phyloP scores from a whole-genome alignment of 257 asterid species.

The Galeopsis tetrahit region DNA sequence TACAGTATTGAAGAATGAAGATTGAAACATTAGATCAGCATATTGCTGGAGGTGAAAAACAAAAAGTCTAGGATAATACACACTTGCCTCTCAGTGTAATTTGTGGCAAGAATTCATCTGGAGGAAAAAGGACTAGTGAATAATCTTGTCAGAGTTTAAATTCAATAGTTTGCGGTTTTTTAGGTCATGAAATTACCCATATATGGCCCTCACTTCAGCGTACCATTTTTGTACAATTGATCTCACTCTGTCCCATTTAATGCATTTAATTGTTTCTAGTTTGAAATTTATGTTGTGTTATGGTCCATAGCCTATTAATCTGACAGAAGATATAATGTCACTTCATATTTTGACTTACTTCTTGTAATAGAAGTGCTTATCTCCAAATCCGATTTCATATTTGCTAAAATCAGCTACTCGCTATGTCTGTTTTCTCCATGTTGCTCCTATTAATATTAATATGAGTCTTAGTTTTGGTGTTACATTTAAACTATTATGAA shows the following conservation, averaged over 20 bases:
- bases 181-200: slow-evolving; percentile 37
- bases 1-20: slow-evolving; percentile 26
- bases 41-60: slow-evolving; percentile 23
- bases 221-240: slow-evolving; percentile 35
- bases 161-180: slow-evolving; percentile 31
- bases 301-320: slow-evolving; percentile 18
- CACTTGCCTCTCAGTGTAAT: slow-evolving; percentile 15
- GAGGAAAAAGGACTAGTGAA: slow-evolving; percentile 36
- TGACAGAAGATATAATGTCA: slow-evolving; percentile 3
- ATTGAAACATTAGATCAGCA: slow-evolving; percentile 21
- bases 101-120: slow-evolving; percentile 18
- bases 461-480: not conserved
- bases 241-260: slow-evolving; percentile 23
- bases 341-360: slow-evolving; percentile 6
- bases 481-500: slow-evolving; percentile 8
- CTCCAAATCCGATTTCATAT: not conserved
- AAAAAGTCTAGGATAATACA: not conserved
- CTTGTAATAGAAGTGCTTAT: slow-evolving; percentile 14
- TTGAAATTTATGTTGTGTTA: slow-evolving; percentile 18
- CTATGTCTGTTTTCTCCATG: not conserved
- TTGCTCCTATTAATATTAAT: slow-evolving; percentile 1
- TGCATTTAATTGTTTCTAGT: slow-evolving; percentile 26
- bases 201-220: slow-evolving; percentile 41
- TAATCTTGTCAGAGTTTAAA: slow-evolving; percentile 44
- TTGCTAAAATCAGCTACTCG: not conserved